Conservation (phyloP, 257 asterid species). For the Nicotiana obtusifolia region DNA sequence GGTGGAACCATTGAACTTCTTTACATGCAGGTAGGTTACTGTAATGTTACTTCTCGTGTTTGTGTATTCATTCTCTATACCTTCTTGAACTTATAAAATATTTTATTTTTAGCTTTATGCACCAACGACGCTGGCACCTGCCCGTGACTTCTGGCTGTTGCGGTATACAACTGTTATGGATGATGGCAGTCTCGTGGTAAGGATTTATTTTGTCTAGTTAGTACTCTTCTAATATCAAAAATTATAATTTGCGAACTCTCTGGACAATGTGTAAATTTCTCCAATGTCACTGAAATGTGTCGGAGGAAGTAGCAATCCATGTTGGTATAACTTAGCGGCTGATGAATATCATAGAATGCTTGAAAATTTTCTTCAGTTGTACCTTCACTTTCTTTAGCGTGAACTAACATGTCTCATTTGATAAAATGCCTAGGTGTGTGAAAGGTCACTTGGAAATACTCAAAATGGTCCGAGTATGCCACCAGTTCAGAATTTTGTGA, state of each 20-base stretch:
- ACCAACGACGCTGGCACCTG: constrained; percentile 90
- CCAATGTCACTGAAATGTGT: neutral
- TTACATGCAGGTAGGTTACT: constrained; percentile 69
- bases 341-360: neutral
- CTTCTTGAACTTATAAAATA: neutral
- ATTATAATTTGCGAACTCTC: neutral
- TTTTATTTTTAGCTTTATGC: constrained; percentile 52
- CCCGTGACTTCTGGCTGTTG: constrained; percentile 86
- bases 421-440: constrained; percentile 52
- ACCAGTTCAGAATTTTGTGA: constrained; percentile 66
- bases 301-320: neutral
- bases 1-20: constrained; percentile 96
- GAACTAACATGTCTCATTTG: neutral
- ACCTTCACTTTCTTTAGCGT: neutral
- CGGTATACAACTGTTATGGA: constrained; percentile 85
- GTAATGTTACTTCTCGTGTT: neutral
- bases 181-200: constrained; percentile 86
- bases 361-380: neutral
- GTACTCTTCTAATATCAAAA: neutral
- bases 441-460: constrained; percentile 75
- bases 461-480: constrained; percentile 94
- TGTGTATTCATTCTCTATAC: neutral
- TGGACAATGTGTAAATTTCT: neutral
- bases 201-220: neutral
- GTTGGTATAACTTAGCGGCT: neutral